These are phyloP conservation scores for Colletotrichum phormii DNA, from an alignment of 2,329 filamentous ascomycete genomes.

Conservation along the genomic window DNA sequence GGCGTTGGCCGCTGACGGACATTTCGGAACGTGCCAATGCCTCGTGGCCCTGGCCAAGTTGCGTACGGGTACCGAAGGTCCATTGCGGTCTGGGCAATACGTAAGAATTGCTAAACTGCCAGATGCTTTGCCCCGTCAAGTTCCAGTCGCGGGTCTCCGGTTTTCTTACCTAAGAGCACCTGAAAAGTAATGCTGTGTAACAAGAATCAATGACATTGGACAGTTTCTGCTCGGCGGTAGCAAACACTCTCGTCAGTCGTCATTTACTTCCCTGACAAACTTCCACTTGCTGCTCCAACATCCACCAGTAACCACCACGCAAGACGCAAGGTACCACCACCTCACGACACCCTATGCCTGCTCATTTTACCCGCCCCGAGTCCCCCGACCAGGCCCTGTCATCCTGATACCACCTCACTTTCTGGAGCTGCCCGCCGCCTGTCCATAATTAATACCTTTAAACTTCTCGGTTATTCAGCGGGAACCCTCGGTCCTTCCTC, in stretches of 20 bases:
- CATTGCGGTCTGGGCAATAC: constrained; percentile 6
- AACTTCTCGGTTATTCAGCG: constrained; percentile 25
- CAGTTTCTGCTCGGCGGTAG: background rate
- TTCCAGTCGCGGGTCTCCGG: constrained; percentile 3
- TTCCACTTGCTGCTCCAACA: background rate
- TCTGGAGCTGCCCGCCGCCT: constrained; percentile 6
- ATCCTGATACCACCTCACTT: background rate
- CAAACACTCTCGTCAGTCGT: background rate
- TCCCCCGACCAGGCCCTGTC: background rate
- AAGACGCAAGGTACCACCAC: background rate
- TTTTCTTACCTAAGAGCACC: constrained; percentile 21
- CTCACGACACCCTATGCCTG: background rate
- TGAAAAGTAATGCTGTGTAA: background rate
- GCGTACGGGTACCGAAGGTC: background rate
- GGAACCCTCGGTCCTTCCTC: background rate
- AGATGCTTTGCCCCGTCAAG: background rate
- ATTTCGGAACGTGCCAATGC: constrained; percentile 12
- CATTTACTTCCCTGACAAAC: background rate
- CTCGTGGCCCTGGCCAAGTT: constrained; percentile 21
- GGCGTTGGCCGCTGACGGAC: constrained; percentile 7
- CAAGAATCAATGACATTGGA: background rate
- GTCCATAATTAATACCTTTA: constrained; percentile 23
- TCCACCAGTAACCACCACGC: background rate
- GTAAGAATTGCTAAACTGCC: constrained; percentile 1
- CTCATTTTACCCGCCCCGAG: background rate